These are phyloP conservation scores for Hordeum pubiflorum DNA, from an alignment of 202 grass and related monocot species.

Conservation along the genomic window DNA sequence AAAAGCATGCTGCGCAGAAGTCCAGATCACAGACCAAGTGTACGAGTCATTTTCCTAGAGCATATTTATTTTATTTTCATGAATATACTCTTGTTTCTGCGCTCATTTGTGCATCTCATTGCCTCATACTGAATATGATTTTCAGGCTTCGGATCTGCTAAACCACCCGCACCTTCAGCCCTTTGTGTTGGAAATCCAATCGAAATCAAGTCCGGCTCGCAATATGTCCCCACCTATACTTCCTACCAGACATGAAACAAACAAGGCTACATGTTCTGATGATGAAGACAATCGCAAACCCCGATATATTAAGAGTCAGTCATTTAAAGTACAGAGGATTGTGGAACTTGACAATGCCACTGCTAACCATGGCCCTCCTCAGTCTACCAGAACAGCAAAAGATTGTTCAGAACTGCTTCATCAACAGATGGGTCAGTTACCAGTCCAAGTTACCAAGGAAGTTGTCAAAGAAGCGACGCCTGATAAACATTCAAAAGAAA, in stretches of 20 bases:
- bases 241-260: conserved; percentile 19
- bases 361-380: conserved; percentile 25
- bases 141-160: conserved; percentile 77
- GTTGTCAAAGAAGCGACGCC: conserved; percentile 33
- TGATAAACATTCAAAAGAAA: conserved; percentile 31
- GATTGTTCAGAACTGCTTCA: conserved; percentile 38
- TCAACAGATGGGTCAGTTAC: conserved; percentile 36
- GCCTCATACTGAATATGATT: not conserved
- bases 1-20: conserved; percentile 88
- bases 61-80: not conserved
- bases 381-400: conserved; percentile 33
- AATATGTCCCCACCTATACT: conserved; percentile 30
- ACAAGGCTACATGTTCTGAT: conserved; percentile 36
- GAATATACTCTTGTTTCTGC: not conserved
- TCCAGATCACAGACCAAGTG: conserved; percentile 92
- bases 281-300: conserved; percentile 28
- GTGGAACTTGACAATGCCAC: conserved; percentile 36
- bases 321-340: conserved; percentile 48
- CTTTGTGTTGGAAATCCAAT: conserved; percentile 53
- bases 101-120: not conserved
- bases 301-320: conserved; percentile 40
- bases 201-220: conserved; percentile 38
- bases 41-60: conserved; percentile 29
- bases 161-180: conserved; percentile 69
- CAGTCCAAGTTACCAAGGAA: conserved; percentile 36